These are phyloP conservation scores for Sarocladiaceae sp. DNA, from an alignment of 2,329 filamentous ascomycete genomes.

Conservation along the genomic window DNA sequence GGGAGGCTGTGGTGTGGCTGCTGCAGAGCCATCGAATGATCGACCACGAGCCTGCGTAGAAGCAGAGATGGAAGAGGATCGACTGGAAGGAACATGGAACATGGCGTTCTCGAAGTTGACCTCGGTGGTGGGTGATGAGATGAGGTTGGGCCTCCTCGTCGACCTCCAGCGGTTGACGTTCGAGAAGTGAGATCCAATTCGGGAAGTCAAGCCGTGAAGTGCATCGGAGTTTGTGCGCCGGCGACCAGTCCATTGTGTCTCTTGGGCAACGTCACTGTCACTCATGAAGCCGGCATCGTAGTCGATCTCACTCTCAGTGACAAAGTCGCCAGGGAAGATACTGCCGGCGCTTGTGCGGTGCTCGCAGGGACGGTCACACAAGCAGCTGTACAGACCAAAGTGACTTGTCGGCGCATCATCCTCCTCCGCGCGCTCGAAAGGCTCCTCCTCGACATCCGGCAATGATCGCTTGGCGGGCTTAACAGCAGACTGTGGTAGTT, in stretches of 20 bases:
- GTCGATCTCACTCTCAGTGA: slow-evolving; percentile 46
- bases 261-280: slow-evolving; percentile 52
- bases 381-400: slow-evolving; percentile 58
- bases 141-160: slow-evolving; percentile 39
- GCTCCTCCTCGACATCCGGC: slow-evolving; percentile 82
- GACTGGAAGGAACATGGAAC: slow-evolving; percentile 66
- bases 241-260: slow-evolving; percentile 21
- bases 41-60: not conserved
- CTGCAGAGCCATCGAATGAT: slow-evolving; percentile 43
- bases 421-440: slow-evolving; percentile 63
- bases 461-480: slow-evolving; percentile 63
- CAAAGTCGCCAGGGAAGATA: slow-evolving; percentile 30
- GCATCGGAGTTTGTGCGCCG: slow-evolving; percentile 47
- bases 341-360: slow-evolving; percentile 46
- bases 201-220: slow-evolving; percentile 57
- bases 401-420: slow-evolving; percentile 22
- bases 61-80: slow-evolving; percentile 70
- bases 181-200: slow-evolving; percentile 60
- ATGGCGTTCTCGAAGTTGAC: slow-evolving; percentile 75
- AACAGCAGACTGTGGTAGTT: slow-evolving; percentile 6
- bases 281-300: slow-evolving; percentile 66
- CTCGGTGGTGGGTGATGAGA: slow-evolving; percentile 69
- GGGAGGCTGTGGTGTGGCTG: slow-evolving; percentile 54
- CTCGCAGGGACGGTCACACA: slow-evolving; percentile 63
- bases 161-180: slow-evolving; percentile 48